Base-by-base conservation (phyloP, 805 yeast genomes). In the Starmera pachycereana region DNA sequence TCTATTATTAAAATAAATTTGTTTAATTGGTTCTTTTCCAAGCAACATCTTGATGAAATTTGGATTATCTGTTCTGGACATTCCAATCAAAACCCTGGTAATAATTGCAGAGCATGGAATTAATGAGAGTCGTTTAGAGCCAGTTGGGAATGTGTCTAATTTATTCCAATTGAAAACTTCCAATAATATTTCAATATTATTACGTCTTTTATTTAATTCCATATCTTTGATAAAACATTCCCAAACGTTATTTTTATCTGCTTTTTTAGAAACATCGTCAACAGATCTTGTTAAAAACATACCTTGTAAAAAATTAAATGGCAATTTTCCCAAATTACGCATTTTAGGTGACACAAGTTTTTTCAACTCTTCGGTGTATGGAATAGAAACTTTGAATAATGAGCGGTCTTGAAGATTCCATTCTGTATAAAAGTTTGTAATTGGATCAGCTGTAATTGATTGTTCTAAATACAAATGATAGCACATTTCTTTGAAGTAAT, bases 401-500 rank as follows among this genome's bases (percentile, higher is more conserved):
- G 58, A 60, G 33, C 62, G 55, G 35, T 61, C 61, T 40, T 65
- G 65, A 43, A 63, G 65, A 39, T 68, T 74, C 80, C 81, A 78
- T 40, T 71, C 71, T 35, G 78, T 61, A 8, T 65, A 58, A 46
- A 76, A 68, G 39, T 73, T 71, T 0, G 68, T 61, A 32, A 69
- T 57, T 37, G 74, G 68, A 8, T 67, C 65, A 13, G 65, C 62
- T 25, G 68, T 72, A 22, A 66, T 58, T 39, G 72, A 68, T 48
- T 81, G 84, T 52, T 81, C 89, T 33, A 78, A 61, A 43, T 76
- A 78, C 40, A 81, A 54, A 39, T 78, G 78, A 56, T 71, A 72
- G 40, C 81, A 70, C 63, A 78, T 72, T 45, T 76, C 78, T 44
- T 69, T 61, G 52, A 71, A 72, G 51, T 81, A 81, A 14, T 68